phyloP scores from a whole-genome alignment of 371 early-diverging fungal species.

The Dichotomocladium elegans region DNA sequence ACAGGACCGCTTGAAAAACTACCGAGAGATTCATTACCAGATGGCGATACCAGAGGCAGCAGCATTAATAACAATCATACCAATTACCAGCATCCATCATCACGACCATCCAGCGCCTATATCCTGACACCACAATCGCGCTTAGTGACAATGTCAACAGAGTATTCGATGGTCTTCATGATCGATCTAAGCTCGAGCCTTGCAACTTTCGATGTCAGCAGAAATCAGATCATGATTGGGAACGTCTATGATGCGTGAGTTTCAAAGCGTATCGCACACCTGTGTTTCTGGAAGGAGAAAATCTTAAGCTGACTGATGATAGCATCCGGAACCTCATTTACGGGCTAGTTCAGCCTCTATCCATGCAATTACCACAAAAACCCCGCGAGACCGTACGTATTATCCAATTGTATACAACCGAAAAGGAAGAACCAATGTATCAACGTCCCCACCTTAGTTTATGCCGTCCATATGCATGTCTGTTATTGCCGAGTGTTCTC shows the following conservation, averaged over 20 bases:
- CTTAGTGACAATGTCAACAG: conserved; percentile 49
- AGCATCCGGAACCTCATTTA: conserved; percentile 19
- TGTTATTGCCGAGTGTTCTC: conserved; percentile 72
- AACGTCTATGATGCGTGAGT: conserved; percentile 52
- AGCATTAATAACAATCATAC: background rate
- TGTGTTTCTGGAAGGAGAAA: background rate
- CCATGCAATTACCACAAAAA: conserved; percentile 2
- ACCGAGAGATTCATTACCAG: background rate
- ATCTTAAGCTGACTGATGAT: background rate
- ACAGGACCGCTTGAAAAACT: background rate
- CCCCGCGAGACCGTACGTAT: conserved; percentile 3
- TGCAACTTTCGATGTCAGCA: conserved; percentile 57
- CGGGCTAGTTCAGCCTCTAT: conserved; percentile 27
- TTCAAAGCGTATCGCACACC: background rate
- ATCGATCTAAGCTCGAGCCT: conserved; percentile 72
- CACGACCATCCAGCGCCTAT: conserved; percentile 6
- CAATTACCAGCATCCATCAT: background rate
- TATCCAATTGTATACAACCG: background rate
- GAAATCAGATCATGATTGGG: conserved; percentile 50
- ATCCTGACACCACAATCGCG: conserved; percentile 67
- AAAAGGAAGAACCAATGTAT: background rate
- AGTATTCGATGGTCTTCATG: conserved; percentile 64
- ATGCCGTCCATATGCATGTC: conserved; percentile 65
- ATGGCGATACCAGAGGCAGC: too few relatives aligned
- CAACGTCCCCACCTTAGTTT: conserved; percentile 26